Evolutionary conservation across 2,329 filamentous ascomycete species (phyloP).

Genomic region (Didymella exigua): DNA sequence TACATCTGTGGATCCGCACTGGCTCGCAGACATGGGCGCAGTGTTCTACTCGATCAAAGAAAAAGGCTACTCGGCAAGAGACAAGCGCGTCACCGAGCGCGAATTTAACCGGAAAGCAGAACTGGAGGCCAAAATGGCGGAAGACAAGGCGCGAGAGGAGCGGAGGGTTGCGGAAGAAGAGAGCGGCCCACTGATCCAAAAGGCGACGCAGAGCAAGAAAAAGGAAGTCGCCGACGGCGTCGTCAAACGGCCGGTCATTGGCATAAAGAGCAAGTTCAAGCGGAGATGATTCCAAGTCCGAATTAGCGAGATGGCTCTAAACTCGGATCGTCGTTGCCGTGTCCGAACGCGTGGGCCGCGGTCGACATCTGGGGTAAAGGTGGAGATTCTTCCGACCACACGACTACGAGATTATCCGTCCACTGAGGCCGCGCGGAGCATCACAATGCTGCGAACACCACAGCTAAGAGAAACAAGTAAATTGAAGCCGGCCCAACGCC

Average conservation of each 20-base stretch:
- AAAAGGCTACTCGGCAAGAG: conserved; percentile 88
- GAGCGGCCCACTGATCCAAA: conserved; percentile 36
- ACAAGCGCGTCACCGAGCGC: conserved; percentile 84
- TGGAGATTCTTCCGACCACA: background rate
- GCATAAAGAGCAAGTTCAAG: conserved; percentile 34
- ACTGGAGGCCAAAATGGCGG: conserved; percentile 89
- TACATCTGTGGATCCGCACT: conserved; percentile 93
- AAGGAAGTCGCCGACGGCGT: conserved; percentile 45
- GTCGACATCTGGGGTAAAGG: background rate
- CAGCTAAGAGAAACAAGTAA: background rate
- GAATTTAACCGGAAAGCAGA: conserved; percentile 94
- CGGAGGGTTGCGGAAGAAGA: conserved; percentile 52
- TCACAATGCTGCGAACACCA: background rate
- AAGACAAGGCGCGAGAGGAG: conserved; percentile 75
- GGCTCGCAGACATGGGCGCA: conserved; percentile 93
- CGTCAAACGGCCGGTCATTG: conserved; percentile 50
- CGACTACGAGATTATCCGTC: background rate
- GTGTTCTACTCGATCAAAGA: conserved; percentile 98
- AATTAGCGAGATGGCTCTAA: background rate
- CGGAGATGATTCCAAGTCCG: conserved; percentile 6
- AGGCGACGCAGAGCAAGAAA: conserved; percentile 28
- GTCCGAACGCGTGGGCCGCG: background rate
- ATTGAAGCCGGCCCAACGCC: background rate
- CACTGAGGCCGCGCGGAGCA: background rate
- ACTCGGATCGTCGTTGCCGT: background rate